phyloP scores from a whole-genome alignment of 1,284 basidiomycete genomes.

The Tremellales sp. region DNA sequence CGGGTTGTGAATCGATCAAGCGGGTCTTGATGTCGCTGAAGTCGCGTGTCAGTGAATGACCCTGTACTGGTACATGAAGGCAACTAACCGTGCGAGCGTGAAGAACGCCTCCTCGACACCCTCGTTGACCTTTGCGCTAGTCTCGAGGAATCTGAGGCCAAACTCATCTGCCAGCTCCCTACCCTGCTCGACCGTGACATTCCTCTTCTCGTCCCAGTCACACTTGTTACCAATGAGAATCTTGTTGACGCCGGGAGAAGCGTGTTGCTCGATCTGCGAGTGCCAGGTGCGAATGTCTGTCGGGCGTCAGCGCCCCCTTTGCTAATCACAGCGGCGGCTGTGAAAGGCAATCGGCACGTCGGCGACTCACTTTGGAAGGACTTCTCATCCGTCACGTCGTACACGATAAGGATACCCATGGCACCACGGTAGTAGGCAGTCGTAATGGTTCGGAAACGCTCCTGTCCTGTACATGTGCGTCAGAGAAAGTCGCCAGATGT shows the following conservation, averaged over 20 bases:
- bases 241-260: slow-evolving; percentile 98
- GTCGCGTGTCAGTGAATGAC: neutral
- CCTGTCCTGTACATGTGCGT: slow-evolving; percentile 61
- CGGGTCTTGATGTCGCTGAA: slow-evolving; percentile 91
- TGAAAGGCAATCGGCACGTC: too few relatives aligned
- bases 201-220: slow-evolving; percentile 96
- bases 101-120: slow-evolving; percentile 99
- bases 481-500: neutral
- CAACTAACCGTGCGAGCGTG: slow-evolving; percentile 78
- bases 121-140: slow-evolving; percentile 94
- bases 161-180: slow-evolving; percentile 71
- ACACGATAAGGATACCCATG: slow-evolving; percentile 98
- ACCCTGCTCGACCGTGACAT: slow-evolving; percentile 69
- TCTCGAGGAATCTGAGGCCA: slow-evolving; percentile 95
- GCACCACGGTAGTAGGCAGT: slow-evolving; percentile 99
- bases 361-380: slow-evolving; percentile 84
- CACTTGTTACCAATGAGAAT: slow-evolving; percentile 99
- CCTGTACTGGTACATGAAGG: slow-evolving; percentile 6
- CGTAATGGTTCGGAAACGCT: slow-evolving; percentile 98
- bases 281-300: slow-evolving; percentile 99
- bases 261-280: slow-evolving; percentile 97
- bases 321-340: neutral
- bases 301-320: neutral
- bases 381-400: slow-evolving; percentile 97
- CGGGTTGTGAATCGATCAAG: slow-evolving; percentile 87